phyloP scores from a whole-genome alignment of 768 basidiomycete genomes.

The Psilocybe tampanensis region DNA sequence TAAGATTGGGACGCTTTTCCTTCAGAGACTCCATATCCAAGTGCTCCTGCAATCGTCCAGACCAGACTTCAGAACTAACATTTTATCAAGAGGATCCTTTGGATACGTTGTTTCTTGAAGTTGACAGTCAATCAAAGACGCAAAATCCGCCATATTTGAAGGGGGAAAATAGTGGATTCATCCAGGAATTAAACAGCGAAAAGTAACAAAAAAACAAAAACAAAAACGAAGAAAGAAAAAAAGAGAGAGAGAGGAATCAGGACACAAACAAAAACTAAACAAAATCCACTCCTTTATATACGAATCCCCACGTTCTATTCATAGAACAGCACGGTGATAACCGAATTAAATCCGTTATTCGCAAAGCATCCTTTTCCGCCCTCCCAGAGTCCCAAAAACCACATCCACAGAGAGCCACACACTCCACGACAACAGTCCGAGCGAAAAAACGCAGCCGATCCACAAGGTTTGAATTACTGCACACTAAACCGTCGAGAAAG shows the following conservation, averaged over 20 bases:
- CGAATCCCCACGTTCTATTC: constrained; percentile 9
- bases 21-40: too few relatives aligned
- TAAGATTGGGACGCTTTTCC: neutral
- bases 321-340: constrained; percentile 12
- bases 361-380: neutral
- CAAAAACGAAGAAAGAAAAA: neutral
- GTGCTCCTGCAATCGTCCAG: too few relatives aligned
- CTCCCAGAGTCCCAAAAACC: neutral
- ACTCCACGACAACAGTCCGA: neutral
- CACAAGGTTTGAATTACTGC: constrained; percentile 4
- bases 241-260: neutral
- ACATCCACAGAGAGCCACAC: neutral
- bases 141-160: too few relatives aligned
- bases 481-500: neutral
- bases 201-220: too few relatives aligned
- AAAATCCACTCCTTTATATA: constrained; percentile 6
- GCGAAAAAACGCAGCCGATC: neutral
- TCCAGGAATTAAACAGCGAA: too few relatives aligned
- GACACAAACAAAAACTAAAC: neutral
- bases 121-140: too few relatives aligned
- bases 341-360: constrained; percentile 7
- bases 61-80: too few relatives aligned
- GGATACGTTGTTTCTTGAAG: too few relatives aligned
- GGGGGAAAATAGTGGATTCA: too few relatives aligned
- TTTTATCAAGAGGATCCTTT: too few relatives aligned